Conservation (phyloP, 371 early-diverging fungal species). For the Syncephalis plumigaleata region DNA sequence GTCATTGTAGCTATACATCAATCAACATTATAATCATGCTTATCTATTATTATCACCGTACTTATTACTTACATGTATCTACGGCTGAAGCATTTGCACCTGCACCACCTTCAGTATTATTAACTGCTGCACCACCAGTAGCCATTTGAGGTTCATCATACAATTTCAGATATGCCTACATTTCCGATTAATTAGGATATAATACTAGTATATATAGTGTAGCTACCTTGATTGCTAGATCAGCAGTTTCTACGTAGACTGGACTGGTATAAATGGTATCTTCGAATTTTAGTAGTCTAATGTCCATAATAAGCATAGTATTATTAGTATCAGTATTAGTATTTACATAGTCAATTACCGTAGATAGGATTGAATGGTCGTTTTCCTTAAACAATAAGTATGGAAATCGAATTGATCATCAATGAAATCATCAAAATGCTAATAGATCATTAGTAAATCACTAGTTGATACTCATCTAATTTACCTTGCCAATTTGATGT, state of each 20-base stretch:
- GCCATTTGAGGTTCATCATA: not conserved
- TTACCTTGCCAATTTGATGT: constrained; percentile 59
- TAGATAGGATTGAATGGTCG: constrained; percentile 72
- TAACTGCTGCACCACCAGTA: constrained; percentile 28
- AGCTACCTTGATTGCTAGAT: constrained; percentile 39
- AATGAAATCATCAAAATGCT: constrained; percentile 53
- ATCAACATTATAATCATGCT: not conserved
- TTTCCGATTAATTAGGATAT: no score
- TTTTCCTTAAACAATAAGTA: constrained; percentile 77
- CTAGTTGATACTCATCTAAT: not conserved
- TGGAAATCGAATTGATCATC: constrained; percentile 98
- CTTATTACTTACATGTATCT: constrained; percentile 14
- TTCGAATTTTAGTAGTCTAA: constrained; percentile 36
- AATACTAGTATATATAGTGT: no score
- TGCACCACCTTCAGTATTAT: no score
- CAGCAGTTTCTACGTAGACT: constrained; percentile 57
- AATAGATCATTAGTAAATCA: not conserved
- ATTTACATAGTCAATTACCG: no score
- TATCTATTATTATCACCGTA: constrained; percentile 11
- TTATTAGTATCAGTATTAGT: no score
- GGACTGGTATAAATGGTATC: constrained; percentile 51
- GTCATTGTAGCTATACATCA: constrained; percentile 25
- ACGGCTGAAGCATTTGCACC: no score
- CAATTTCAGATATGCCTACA: not conserved
- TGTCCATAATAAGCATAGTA: no score